phyloP scores from a whole-genome alignment of 495 filamentous ascomycete species.

The Lophiostoma macrostomum region DNA sequence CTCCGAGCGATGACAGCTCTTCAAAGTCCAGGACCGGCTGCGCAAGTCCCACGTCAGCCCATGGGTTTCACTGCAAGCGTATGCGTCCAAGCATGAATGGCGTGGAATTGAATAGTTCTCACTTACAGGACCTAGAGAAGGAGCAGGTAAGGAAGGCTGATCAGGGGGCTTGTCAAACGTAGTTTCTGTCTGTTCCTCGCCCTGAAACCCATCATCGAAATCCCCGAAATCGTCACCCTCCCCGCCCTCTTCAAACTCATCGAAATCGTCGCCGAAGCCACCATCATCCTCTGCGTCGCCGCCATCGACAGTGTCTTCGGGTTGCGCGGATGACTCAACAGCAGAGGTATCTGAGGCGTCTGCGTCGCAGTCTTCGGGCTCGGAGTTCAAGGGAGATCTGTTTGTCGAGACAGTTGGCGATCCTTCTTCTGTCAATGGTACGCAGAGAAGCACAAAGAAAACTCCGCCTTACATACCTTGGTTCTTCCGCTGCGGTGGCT shows the following conservation, averaged over 20 bases:
- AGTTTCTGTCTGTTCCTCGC: slow-evolving; percentile 46
- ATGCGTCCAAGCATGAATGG: slow-evolving; percentile 10
- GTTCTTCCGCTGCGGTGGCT: slow-evolving; percentile 45
- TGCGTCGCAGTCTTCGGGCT: slow-evolving; percentile 11
- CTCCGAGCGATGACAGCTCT: slow-evolving; percentile 36
- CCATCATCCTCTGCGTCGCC: slow-evolving; percentile 47
- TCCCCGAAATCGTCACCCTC: slow-evolving; percentile 76
- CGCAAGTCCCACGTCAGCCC: slow-evolving; percentile 14
- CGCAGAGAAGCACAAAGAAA: slow-evolving; percentile 43
- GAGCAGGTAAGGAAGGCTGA: slow-evolving; percentile 39
- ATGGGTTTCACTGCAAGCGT: slow-evolving; percentile 24
- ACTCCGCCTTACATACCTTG: slow-evolving; percentile 48
- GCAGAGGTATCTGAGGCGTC: slow-evolving; percentile 29
- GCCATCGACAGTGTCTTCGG: slow-evolving; percentile 39
- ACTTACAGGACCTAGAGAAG: slow-evolving; percentile 34
- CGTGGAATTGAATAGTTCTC: slow-evolving; percentile 31
- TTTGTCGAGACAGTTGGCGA: slow-evolving; percentile 46
- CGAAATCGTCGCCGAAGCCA: slow-evolving; percentile 85
- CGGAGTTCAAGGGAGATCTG: slow-evolving; percentile 34
- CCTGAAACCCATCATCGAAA: slow-evolving; percentile 83
- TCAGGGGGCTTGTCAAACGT: slow-evolving; percentile 39
- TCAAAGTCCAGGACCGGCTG: slow-evolving; percentile 74
- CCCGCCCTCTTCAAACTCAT: slow-evolving; percentile 82
- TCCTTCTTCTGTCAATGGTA: slow-evolving; percentile 59
- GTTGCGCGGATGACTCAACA: slow-evolving; percentile 44